Base-by-base conservation (phyloP, 2,329 filamentous ascomycete species). In the Aspergillus jensenii region DNA sequence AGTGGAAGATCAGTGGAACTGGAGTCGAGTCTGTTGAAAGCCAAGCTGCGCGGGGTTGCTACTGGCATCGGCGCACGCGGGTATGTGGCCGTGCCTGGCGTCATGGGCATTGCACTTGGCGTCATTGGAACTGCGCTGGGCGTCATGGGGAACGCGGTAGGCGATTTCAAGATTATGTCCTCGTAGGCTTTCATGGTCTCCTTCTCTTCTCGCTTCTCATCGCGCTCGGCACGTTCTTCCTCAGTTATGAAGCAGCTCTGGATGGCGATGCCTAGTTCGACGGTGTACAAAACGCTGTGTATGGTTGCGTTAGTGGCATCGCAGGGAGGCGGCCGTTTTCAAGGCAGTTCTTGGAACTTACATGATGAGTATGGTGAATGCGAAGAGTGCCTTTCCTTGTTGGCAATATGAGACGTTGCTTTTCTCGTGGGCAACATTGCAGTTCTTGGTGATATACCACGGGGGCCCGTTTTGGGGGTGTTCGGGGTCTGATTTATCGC, bases 401-500 rank as follows among this genome's bases (percentile, higher is more conserved):
- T 79, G 73, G 69, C 85, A 88, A 67, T 85, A 88, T 17, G 68
- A 68, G 33, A 81, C 71, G 54, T 82, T 75, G 46, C 74, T 76
- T 47, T 74, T 72, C 43, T 77, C 70, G 6, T 71, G 70, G 0
- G 82, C 79, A 23, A 85, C 79, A 52, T 72, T 78, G 74, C 85
- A 88, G 63, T 74, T 82, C 71, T 87, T 86, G 52, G 82, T 82
- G 63, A 88, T 82, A 67, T 87, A 87, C 85, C 85, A 88, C 7
- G 85, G 84, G 17, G 83, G 71, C 33, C 85, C 84, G 7, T 76
- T 74, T 61, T 85, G 82, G 3, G 74, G 76, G 60, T 82, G 81
- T 2, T 74, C 64, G 1, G 81, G 79, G 65, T 88, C 85, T 59
- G 80, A 83, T 64, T 78, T 84, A 68, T 88, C 85, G 52, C 81